Conservation (phyloP, 116 monocot species). For the Trichopus zeylanicus region DNA sequence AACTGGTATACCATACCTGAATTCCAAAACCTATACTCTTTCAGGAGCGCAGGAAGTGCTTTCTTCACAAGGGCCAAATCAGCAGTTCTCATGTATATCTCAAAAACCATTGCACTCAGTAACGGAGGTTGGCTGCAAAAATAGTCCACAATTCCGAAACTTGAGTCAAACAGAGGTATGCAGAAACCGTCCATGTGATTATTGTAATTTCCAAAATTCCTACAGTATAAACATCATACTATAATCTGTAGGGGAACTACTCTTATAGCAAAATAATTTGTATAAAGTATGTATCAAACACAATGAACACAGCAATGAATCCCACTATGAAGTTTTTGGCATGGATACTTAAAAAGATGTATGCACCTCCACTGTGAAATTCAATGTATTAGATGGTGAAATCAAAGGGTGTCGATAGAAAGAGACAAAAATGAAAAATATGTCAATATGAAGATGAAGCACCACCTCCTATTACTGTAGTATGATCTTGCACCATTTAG, state of each 20-base stretch:
- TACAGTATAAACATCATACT: not conserved
- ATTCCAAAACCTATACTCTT: conserved; percentile 79
- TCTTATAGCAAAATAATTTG: not conserved
- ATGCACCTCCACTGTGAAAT: not conserved
- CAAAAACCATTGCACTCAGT: conserved; percentile 77
- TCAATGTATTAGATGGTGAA: too few species aligned
- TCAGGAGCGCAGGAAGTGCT: conserved; percentile 54
- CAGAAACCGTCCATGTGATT: not conserved
- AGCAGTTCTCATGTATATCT: conserved; percentile 56
- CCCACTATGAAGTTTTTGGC: not conserved
- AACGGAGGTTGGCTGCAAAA: conserved; percentile 79
- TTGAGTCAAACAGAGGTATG: not conserved
- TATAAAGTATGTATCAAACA: too few species aligned
- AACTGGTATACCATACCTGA: conserved; percentile 29
- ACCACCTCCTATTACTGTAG: conserved; percentile 74
- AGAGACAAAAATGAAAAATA: not conserved
- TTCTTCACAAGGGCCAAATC: conserved; percentile 49
- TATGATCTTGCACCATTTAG: conserved; percentile 78
- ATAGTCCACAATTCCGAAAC: conserved; percentile 3
- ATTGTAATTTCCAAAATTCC: too few species aligned
- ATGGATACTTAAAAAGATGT: not conserved
- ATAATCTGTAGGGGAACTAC: not conserved
- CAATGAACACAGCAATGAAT: not conserved
- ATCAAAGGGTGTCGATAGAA: not conserved
- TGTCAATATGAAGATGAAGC: not conserved